Evolutionary conservation across 495 filamentous ascomycete genomes (phyloP), one percentile per base, ranked within the genome.

Genomic region (Aspergillus haitiensis): DNA sequence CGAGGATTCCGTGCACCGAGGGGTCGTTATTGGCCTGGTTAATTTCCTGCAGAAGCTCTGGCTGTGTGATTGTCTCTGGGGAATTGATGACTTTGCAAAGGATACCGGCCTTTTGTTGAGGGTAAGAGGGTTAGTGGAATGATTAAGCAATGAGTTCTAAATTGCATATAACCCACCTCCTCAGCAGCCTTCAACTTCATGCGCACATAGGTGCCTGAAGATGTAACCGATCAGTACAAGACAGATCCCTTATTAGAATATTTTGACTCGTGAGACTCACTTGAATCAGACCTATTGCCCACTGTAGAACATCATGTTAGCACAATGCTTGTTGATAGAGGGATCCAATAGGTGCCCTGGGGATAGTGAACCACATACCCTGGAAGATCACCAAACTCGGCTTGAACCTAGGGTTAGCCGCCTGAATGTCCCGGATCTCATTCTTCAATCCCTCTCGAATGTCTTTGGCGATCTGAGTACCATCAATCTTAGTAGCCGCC

Each of bases 131-230:
- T 48, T 48, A 40, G 12, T 27, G 9, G 16, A 10, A 27, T 27
- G 3, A 27, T 27, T 27, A 55, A 55, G 51, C 44, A 45, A 33
- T 39, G 37, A 44, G 46, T 36, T 55, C 49, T 65, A 51, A 7
- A n/a, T 3, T 37, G n/a, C 13, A n/a, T 33, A 27, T 5, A 62
- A 60, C 68, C 52, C 78, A 93, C 91, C 83, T 98, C 93, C 72
- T 93, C 82, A 33, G 94, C 94, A 56, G 94, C 94, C 81, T 97
- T 98, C 67, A 97, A 74, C 78, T 98, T 98, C 94, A 98, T 98
- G 77, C 92, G 91, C 72, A 98, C 93, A 90, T 98, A 98, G 40
- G 94, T 98, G 70, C 88, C 90, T 94, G 40, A 42, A 67, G 49
- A 63, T 53, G 67, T 63, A 54, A 68, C 75, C 68, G 69, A 70